Evolutionary conservation across 331 rosid genomes (phyloP).

Genomic region (Saraca asoca): DNA sequence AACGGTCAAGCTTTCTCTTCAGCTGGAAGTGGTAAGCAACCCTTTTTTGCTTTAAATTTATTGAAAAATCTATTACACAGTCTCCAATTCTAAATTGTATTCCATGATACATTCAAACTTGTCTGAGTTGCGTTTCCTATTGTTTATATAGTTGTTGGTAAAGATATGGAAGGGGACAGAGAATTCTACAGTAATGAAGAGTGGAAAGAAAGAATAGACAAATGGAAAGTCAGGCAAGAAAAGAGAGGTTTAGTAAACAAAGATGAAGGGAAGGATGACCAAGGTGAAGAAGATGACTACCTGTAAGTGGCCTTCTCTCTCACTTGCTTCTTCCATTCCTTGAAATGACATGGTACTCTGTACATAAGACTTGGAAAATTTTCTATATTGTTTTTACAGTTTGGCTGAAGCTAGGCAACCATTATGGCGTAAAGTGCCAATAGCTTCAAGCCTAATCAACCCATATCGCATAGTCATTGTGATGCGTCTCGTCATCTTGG

Average conservation of each 20-base stretch:
- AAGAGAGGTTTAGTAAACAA: constrained; percentile 55
- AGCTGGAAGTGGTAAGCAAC: constrained; percentile 55
- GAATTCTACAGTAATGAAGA: constrained; percentile 48
- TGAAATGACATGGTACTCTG: background rate
- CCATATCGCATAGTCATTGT: constrained; percentile 66
- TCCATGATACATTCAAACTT: background rate
- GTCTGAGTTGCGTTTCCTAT: background rate
- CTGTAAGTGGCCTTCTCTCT: constrained; percentile 35
- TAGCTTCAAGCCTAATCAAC: constrained; percentile 53
- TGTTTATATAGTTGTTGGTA: constrained; percentile 40
- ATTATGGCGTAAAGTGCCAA: constrained; percentile 57
- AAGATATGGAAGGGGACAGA: constrained; percentile 61
- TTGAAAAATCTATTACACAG: background rate
- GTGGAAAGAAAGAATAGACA: constrained; percentile 67
- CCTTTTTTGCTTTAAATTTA: background rate
- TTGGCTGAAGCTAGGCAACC: constrained; percentile 70
- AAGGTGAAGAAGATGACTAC: constrained; percentile 54
- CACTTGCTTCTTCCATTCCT: background rate
- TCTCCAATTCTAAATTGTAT: background rate
- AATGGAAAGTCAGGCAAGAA: constrained; percentile 66
- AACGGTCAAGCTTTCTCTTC: constrained; percentile 51
- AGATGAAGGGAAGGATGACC: constrained; percentile 48
- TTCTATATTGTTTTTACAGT: constrained; percentile 25
- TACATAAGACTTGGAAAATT: background rate
- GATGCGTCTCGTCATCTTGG: constrained; percentile 53